Percentiles rank a stretch among this genome's conserved stretches.
These are phyloP conservation scores for Nakazawaea siamensis DNA, from an alignment of 805 yeast genomes.

Conservation along the genomic window DNA sequence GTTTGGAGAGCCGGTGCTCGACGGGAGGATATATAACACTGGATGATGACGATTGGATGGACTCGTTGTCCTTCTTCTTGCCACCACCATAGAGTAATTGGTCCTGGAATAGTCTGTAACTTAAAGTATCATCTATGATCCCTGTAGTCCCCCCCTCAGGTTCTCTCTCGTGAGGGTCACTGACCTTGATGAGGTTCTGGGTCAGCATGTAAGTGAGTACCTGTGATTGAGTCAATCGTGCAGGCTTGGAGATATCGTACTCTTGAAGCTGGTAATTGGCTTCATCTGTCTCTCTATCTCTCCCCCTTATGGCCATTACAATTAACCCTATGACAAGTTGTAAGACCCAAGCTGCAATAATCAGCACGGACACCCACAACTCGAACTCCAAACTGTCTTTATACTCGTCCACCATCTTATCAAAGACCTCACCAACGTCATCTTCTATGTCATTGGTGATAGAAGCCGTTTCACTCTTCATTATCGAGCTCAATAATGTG, in stretches of 20 bases:
- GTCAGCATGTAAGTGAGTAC: background rate
- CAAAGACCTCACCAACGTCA: conserved; percentile 12
- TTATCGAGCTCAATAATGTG: background rate
- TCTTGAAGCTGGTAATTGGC: background rate
- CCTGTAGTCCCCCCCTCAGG: background rate
- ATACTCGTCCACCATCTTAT: conserved; percentile 24
- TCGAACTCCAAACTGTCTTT: conserved; percentile 32
- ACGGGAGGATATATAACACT: too few relatives aligned
- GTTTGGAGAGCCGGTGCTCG: too few relatives aligned
- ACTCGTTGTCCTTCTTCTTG: too few relatives aligned
- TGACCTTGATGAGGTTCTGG: background rate
- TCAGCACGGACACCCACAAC: conserved; percentile 32
- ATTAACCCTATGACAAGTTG: conserved; percentile 32
- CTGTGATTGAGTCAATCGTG: background rate
- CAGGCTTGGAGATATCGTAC: conserved; percentile 3
- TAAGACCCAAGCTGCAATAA: conserved; percentile 40
- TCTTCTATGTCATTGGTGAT: too few relatives aligned
- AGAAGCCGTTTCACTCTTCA: too few relatives aligned
- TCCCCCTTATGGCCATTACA: background rate
- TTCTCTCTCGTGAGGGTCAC: background rate
- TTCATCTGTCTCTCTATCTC: background rate
- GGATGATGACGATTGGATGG: too few relatives aligned
- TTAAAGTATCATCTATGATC: conserved; percentile 3
- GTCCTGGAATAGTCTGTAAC: background rate
- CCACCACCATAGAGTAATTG: background rate